Percentiles rank a stretch among this genome's conserved stretches.
phyloP scores from a whole-genome alignment of 2,329 filamentous ascomycete genomes.

The Colletotrichum sp. region DNA sequence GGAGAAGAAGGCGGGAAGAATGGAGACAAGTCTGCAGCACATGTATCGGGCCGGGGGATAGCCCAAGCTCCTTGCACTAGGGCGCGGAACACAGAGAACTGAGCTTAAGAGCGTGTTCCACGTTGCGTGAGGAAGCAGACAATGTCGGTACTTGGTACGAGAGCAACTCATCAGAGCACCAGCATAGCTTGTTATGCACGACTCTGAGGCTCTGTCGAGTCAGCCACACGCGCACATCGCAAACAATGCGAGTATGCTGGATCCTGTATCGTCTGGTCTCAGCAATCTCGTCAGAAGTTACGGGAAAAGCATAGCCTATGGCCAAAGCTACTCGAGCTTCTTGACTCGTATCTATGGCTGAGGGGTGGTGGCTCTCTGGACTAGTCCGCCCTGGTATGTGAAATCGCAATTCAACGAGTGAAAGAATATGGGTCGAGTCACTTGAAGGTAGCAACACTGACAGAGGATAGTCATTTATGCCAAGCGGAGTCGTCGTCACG shows the following conservation, averaged over 20 bases:
- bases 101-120: background rate
- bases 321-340: background rate
- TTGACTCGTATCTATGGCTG: background rate
- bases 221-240: background rate
- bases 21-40: background rate
- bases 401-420: background rate
- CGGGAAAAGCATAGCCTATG: background rate
- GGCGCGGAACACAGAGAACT: background rate
- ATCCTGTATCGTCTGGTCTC: background rate
- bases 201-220: background rate
- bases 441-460: background rate
- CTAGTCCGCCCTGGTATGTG: background rate
- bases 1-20: background rate
- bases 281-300: background rate
- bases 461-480: background rate
- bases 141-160: background rate
- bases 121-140: background rate
- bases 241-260: background rate
- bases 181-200: background rate
- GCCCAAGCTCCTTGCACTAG: background rate
- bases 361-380: background rate
- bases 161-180: background rate
- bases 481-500: background rate
- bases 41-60: background rate
- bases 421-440: background rate